Evolutionary conservation across 768 basidiomycete genomes (phyloP), one percentile per base, ranked within the genome.

Genomic region (Rhodosporidiobolus odoratus): DNA sequence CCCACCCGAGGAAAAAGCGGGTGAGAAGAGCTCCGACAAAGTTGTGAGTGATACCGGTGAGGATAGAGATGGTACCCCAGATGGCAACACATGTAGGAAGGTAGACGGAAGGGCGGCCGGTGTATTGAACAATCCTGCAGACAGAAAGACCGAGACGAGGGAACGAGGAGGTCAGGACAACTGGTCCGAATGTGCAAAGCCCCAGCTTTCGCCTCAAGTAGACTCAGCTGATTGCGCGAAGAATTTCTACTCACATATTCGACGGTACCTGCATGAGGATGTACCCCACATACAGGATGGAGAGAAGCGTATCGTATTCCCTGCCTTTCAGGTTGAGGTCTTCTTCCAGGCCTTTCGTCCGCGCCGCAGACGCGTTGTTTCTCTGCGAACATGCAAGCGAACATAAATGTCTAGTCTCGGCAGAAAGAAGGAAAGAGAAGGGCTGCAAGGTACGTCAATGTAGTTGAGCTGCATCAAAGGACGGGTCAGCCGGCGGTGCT

Each of bases 51-150:
- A 84, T 79, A 15, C 82, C 84, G n/a, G 83, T 83, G 3, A 82
- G 75, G 54, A 77, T 74, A 13, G 81, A 80, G 59, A 75, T 53
- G 0, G 40, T 79, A 7, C 89, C 90, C 89, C 89, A 90, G 40
- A 88, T 75, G 15, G 83, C 80, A 12, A 78, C 69, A 23, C 71
- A 73, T 10, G n/a, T 4, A 2, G 77, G 77, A 4, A 82, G 77
- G 71, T 79, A 81, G 64, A 79, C 65, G 6, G 76, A 77, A 0
- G 82, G 81, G 15, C 75, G 66, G 1, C 77, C 78, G 15, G 69
- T 69, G 38, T 66, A 67, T 30, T 75, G 68, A 27, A 80, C 69
- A 52, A 79, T 34, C 43, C n/a, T n/a, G n/a, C n/a, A n/a, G n/a
- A n/a, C n/a, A n/a, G n/a, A n/a, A n/a, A n/a, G n/a, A n/a, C n/a